Base-by-base conservation (phyloP, 2,329 filamentous ascomycete species). In the Tricladium varicosporioides region DNA sequence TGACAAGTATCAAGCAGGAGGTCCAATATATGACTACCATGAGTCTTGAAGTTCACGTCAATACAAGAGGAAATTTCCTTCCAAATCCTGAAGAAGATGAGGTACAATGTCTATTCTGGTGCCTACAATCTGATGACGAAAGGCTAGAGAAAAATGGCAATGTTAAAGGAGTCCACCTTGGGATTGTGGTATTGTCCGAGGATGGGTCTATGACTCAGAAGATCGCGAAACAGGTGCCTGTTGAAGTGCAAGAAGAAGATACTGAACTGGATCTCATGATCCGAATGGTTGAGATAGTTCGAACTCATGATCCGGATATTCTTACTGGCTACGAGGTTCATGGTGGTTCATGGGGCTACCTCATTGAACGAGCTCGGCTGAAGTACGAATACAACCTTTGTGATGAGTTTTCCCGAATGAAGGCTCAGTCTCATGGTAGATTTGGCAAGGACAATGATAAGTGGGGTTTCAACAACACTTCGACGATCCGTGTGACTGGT, bases 21-120 rank as follows among this genome's bases (percentile, higher is more conserved):
- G 86, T 85, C 2, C 89, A 94, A 65, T 96, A 96, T 71, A 97
- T 99, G 94, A 96, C 90, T 64, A 91, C 88, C 15, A 92, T 99
- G 90, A 95, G 92, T 63, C 74, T 99, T 5, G 94, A 99, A 70
- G 76, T 97, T 4, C 93, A 99, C 69, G 87, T 95, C 60, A 96
- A 96, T 65, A 94, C 89, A 3, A 82, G 93, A 55, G 91, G 85
- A 5, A 85, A 84, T 49, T 79, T 97, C 8, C 82, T 91, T 2
- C 92, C 94, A 1, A 92, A 99, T 67, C 94, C 94, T 0, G 91
- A 93, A 64, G 82, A 95, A 64, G 94, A 99, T 70, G 89, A 93
- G 65, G 83, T 99, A 2, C 83, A 88, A 60, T 92, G 89, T 67
- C 81, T 97, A 5, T 96, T 97, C 69, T 99, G 93, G 92, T 89